Evolutionary conservation across 352 stramenopile species (phyloP).

Genomic region (Albugo candida): DNA sequence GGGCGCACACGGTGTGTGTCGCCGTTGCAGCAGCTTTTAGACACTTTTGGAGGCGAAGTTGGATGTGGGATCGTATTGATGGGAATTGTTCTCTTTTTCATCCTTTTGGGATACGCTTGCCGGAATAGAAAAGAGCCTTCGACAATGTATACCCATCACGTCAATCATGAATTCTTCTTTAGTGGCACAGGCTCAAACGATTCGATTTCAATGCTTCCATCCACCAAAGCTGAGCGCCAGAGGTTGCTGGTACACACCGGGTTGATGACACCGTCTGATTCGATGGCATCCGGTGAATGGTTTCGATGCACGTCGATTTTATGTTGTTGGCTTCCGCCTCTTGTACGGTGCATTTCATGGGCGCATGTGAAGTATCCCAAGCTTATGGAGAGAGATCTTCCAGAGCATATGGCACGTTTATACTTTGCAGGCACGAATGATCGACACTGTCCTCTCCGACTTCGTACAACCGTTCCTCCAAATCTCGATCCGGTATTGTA

Average conservation of each 20-base stretch:
- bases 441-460: conserved; percentile 27
- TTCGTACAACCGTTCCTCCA: conserved; percentile 33
- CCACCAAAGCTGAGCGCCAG: conserved; percentile 2
- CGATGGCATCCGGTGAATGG: conserved; percentile 6
- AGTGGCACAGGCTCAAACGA: too few relatives aligned
- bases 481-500: conserved; percentile 46
- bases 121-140: conserved; percentile 46
- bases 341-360: conserved; percentile 55
- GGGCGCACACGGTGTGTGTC: conserved; percentile 39
- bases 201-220: conserved; percentile 13
- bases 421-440: conserved; percentile 55
- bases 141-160: conserved; percentile 38
- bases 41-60: conserved; percentile 53
- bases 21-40: conserved; percentile 49
- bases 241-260: background rate
- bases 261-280: background rate
- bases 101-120: conserved; percentile 48
- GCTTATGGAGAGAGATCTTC: conserved; percentile 54
- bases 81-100: conserved; percentile 45
- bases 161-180: too few relatives aligned
- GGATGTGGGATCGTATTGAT: conserved; percentile 47
- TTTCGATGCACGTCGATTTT: background rate
- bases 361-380: conserved; percentile 56
- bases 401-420: conserved; percentile 59
- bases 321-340: conserved; percentile 17